Conservation (phyloP, 2,329 filamentous ascomycete species). For the Ascomycota sp. region DNA sequence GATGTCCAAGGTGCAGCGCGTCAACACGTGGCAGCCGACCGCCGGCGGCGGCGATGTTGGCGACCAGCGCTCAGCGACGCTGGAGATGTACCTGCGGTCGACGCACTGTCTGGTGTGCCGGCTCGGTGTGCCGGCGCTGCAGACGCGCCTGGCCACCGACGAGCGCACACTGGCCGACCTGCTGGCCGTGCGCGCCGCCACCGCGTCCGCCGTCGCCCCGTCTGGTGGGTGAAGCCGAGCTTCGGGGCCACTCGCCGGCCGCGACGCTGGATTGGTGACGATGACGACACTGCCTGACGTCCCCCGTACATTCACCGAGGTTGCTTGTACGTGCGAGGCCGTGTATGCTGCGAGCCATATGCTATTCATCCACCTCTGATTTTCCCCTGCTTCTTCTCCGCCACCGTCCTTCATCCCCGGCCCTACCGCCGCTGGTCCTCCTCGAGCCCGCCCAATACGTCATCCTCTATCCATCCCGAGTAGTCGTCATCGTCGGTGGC, state of each 20-base stretch:
- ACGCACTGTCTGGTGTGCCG: constrained; percentile 64
- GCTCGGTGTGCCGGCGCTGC: constrained; percentile 42
- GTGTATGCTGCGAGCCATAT: too few species aligned
- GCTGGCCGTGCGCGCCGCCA: too few species aligned
- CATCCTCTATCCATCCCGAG: constrained; percentile 15
- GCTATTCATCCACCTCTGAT: too few species aligned
- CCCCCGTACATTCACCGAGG: too few species aligned
- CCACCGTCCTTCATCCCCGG: too few species aligned
- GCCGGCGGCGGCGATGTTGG: constrained; percentile 9
- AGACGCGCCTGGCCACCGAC: constrained; percentile 36
- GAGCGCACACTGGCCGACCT: constrained; percentile 32
- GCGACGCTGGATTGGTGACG: not conserved
- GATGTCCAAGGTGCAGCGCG: constrained; percentile 77
- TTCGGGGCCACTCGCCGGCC: not conserved
- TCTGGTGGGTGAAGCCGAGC: too few species aligned
- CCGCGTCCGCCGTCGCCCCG: too few species aligned
- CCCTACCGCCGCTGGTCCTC: not conserved
- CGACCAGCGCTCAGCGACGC: too few species aligned
- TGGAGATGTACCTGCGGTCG: constrained; percentile 85
- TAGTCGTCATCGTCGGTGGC: constrained; percentile 16
- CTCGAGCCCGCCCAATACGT: constrained; percentile 5
- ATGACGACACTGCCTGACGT: too few species aligned
- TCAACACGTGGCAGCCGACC: constrained; percentile 24
- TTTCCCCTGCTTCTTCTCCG: too few species aligned
- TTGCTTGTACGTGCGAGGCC: too few species aligned